A percentile compares a stretch with the other conserved stretches of the same genome.
These are phyloP conservation scores for Magnusiomyces ingens DNA, from an alignment of 1,139 yeast species.

Conservation along the genomic window DNA sequence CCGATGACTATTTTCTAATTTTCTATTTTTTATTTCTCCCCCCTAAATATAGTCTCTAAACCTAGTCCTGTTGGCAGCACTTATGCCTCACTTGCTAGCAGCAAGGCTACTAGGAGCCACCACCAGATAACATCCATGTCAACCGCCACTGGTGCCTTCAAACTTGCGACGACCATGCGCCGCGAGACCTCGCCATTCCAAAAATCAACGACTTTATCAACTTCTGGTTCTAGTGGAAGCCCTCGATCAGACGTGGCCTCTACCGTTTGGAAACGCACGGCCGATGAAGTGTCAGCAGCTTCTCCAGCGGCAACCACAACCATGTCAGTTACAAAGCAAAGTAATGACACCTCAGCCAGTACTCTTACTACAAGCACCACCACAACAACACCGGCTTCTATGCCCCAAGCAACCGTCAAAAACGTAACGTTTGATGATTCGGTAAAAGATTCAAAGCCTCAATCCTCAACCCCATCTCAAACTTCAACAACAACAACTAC, in stretches of 20 bases:
- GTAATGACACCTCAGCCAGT: background rate
- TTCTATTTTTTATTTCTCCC: background rate
- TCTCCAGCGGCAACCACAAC: background rate
- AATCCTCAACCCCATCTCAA: conserved; percentile 8
- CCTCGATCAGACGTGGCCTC: conserved; percentile 6
- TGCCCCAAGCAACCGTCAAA: conserved; percentile 1
- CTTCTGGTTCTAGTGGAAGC: conserved; percentile 4
- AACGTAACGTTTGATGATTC: conserved; percentile 7
- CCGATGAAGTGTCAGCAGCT: background rate
- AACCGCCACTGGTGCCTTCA: conserved; percentile 32
- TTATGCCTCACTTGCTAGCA: conserved; percentile 7
- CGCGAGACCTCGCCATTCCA: conserved; percentile 3
- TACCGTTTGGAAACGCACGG: conserved; percentile 10
- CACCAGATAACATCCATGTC: conserved; percentile 18
- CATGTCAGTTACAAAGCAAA: background rate
- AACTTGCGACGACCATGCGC: conserved; percentile 30
- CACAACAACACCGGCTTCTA: background rate
- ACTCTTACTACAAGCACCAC: background rate
- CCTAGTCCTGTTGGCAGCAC: conserved; percentile 15
- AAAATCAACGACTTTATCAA: background rate
- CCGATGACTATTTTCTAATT: background rate
- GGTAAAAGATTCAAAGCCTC: conserved; percentile 10
- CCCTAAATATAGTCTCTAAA: conserved; percentile 9
- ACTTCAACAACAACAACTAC: background rate
- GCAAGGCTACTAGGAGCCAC: conserved; percentile 6